Base-by-base conservation (phyloP, 2,329 filamentous ascomycete species). In the Colletotrichum brevisporum region DNA sequence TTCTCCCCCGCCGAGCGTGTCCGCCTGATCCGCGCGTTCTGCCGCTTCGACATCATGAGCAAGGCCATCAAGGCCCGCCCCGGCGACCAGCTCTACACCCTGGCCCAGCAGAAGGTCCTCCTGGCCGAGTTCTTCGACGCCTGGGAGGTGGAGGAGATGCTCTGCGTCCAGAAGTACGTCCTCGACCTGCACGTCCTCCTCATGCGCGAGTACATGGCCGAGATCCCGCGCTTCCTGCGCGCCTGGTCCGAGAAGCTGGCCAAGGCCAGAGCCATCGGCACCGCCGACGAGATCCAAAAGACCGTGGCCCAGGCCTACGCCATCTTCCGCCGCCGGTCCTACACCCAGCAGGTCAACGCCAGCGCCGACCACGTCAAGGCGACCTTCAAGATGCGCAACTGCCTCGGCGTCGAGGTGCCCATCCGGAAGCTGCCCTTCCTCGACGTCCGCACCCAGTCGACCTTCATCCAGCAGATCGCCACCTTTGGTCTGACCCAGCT, bases 71-170 rank as follows among this genome's bases (percentile, higher is more conserved):
- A 27, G 4, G 63, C 63, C 18, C 56, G 63, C n/a, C 39, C 63
- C 27, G 55, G 63, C 6, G 12, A n/a, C 0, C 41, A 65, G 39
- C 63, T 65, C 48, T 61, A 8, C 16, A 26, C 5, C 27, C 10
- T 60, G n/a, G 4, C 16, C 31, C 13, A 52, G 26, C 63, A 60
- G 39, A 8, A 24, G 6, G 3, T 2, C 16, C 39, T 65, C 8
- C 41, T 65, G n/a, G 2, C 3, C 4, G 6, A 18, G 9, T 16
- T 24, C 6, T 65, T 61, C 9, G 48, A 65, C 18, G 18, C 48
- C 9, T 60, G 57, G 56, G 63, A 65, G 55, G n/a, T 61, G 15
- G 63, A 65, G 27, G 63, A 65, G 26, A 13, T 65, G 5, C 39
- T 54, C 16, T 60, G 55, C 26, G 63, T 60, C 5, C 57, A 39